Evolutionary conservation across 2,329 filamentous ascomycete genomes (phyloP).

Genomic region (Penicillium sp.): DNA sequence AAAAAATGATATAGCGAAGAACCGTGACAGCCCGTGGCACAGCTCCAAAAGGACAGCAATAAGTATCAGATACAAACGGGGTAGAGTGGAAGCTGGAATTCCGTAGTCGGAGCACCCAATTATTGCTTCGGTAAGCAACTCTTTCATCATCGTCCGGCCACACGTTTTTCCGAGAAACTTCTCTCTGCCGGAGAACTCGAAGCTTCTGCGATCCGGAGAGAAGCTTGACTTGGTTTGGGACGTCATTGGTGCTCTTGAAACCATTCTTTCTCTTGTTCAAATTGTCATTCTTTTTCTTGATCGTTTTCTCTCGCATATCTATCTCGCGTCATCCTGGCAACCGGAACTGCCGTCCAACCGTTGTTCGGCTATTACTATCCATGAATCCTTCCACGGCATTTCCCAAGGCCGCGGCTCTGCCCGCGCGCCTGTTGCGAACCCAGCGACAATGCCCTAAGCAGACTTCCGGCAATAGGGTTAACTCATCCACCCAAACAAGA

Average conservation of each 20-base stretch:
- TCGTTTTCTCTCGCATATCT: background rate
- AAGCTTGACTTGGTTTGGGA: conserved; percentile 8
- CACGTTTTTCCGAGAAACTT: conserved; percentile 37
- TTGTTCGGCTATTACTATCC: conserved; percentile 20
- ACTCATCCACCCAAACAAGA: conserved; percentile 35
- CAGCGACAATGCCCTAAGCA: conserved; percentile 41
- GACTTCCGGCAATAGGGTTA: conserved; percentile 26
- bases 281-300: conserved; percentile 7
- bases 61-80: conserved; percentile 11
- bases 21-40: conserved; percentile 8
- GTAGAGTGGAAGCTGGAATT: conserved; percentile 9
- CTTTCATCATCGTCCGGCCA: conserved; percentile 32
- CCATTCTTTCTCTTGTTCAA: conserved; percentile 4
- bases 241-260: conserved; percentile 10
- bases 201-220: conserved; percentile 29
- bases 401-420: conserved; percentile 43
- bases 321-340: background rate
- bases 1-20: conserved; percentile 5
- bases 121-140: conserved; percentile 32
- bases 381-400: conserved; percentile 44
- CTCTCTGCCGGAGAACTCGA: conserved; percentile 32
- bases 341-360: conserved; percentile 10
- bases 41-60: conserved; percentile 12
- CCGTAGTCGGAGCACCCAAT: conserved; percentile 17
- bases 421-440: conserved; percentile 42